Base-by-base conservation (phyloP, 805 yeast genomes). In the Kodamaea laetipori region DNA sequence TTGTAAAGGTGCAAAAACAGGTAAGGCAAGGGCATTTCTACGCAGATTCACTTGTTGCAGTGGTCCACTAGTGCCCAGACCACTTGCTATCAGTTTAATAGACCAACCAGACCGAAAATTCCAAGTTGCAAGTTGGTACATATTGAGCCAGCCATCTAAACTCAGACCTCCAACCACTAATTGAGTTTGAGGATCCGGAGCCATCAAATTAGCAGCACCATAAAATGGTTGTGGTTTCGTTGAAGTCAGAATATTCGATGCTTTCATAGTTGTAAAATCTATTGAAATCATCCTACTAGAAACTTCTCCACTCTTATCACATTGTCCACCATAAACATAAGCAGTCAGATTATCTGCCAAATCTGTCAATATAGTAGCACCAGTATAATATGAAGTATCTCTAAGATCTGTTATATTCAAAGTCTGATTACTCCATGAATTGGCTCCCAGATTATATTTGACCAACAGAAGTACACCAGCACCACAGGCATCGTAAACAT, bases 51-150 rank as follows among this genome's bases (percentile, higher is more conserved):
- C 67, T 8, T 64, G 45, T 18, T 11, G 47, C 47, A 8, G 50
- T 47, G 6, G 41, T 32, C 34, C 34, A 2, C 11, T 30, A 27
- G 63, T 62, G 41, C 56, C 48, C 8, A 6, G 38, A 6, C 11
- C 12, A 18, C 49, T 44, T 1, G 54, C 57, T 1, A 67, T 54
- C 48, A 60, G 52, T 30, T 61, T 51, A 57, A 80, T 85, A 3
- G 86, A 74, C 95, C 95, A 87, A 0, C 76, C 76, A 6, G 86
- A 65, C 38, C 71, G 68, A 47, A 78, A 80, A 52, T 81, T 81
- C 86, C 90, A 85, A 2, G 83, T 61, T 0, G 94, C 92, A 13
- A 84, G 64, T 60, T 86, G 94, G 52, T 74, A 74, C 82, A 86
- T 77, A 48, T 78, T 76, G 26, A 85, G 76, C 89, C 90, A 85